These are phyloP conservation scores for Alectoria sarmentosa DNA, from an alignment of 495 filamentous ascomycete genomes.

Conservation along the genomic window DNA sequence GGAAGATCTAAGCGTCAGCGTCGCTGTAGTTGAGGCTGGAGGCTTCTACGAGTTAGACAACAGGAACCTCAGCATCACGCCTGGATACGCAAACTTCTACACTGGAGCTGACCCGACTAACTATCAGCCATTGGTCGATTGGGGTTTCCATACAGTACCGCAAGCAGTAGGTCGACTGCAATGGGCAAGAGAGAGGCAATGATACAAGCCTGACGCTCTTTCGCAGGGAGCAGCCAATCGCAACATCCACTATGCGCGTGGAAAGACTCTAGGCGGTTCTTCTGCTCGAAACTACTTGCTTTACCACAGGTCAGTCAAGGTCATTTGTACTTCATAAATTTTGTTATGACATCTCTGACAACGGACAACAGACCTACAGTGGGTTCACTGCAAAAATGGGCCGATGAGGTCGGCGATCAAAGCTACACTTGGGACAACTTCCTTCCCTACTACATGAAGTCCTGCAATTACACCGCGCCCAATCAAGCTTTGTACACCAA, in stretches of 20 bases:
- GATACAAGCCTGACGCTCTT: neutral
- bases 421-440: slow-evolving; percentile 40
- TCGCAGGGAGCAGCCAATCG: slow-evolving; percentile 15
- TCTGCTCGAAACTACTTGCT: slow-evolving; percentile 48
- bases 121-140: slow-evolving; percentile 39
- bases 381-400: slow-evolving; percentile 39
- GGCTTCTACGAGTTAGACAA: slow-evolving; percentile 45
- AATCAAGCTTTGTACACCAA: slow-evolving; percentile 20
- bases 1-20: slow-evolving; percentile 28
- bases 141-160: slow-evolving; percentile 39
- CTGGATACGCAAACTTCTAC: slow-evolving; percentile 28
- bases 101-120: slow-evolving; percentile 25
- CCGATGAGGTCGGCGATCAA: slow-evolving; percentile 39
- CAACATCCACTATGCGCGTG: slow-evolving; percentile 35
- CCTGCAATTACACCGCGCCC: slow-evolving; percentile 31
- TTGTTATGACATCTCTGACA: neutral
- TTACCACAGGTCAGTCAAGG: slow-evolving; percentile 35
- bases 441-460: slow-evolving; percentile 37
- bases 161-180: slow-evolving; percentile 29
- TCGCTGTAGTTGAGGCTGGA: slow-evolving; percentile 53
- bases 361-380: slow-evolving; percentile 31
- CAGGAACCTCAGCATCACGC: slow-evolving; percentile 38
- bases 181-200: no score
- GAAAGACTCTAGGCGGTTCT: slow-evolving; percentile 40
- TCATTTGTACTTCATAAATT: neutral